Base-by-base conservation (phyloP, 2,329 filamentous ascomycete genomes). In the Aspergillus tamarii region DNA sequence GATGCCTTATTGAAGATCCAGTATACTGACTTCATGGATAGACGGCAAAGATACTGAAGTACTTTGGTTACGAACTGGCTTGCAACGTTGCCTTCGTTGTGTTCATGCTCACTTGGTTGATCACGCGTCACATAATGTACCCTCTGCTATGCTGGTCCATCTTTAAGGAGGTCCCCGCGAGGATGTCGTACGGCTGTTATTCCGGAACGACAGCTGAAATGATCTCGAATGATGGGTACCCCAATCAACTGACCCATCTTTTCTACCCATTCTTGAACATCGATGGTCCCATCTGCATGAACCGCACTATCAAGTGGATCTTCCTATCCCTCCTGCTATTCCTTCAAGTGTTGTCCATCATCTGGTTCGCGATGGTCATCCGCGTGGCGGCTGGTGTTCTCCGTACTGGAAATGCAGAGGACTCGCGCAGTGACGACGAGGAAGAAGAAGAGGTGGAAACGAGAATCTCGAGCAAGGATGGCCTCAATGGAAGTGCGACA, bases 31-130 rank as follows among this genome's bases (percentile, higher is more conserved):
- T 39, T 26, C 8, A 52, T 54, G 12, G 46, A 57, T 65, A 96
- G 93, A 82, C 89, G 34, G 95, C 95, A 70, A 99, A 99, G 80
- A 92, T 94, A 72, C 87, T 98, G 70, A 97, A 97, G 78, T 99
- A 98, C 76, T 82, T 93, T 58, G 90, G 91, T 65, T 93, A 87
- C 78, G 87, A 88, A 66, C 89, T 82, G 4, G 80, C 89, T 60
- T 97, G 94, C 82, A 95, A 98, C 75, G 80, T 89, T 66, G 87
- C 89, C 57, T 98, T 98, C 74, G 94, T 88, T 43, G 76, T 94
- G 30, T 97, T 98, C 80, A 90, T 98, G 80, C 72, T 92, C 19
- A 87, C 88, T 59, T 99, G 95, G 95, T 85, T 97, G 67, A 74
- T 91, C 58, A 87, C 91, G 32, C 91, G 95, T 58, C 95, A 99